Percentiles rank a stretch among this genome's conserved stretches.
Evolutionary conservation across 352 stramenopile genomes (phyloP).

Genomic region (Phytophthora fragariae): DNA sequence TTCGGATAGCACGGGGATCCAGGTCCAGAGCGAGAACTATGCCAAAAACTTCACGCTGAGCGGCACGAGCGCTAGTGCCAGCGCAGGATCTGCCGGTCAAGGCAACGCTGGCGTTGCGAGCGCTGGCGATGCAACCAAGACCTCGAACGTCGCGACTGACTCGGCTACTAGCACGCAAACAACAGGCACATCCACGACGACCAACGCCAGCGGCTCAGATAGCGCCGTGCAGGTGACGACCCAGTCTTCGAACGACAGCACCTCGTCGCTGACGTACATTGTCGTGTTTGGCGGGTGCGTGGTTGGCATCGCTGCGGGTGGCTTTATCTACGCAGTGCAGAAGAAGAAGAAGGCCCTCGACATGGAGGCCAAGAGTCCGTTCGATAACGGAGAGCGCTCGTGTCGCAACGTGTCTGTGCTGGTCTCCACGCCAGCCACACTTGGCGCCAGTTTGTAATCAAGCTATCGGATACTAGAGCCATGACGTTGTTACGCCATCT

Average conservation of each 20-base stretch:
- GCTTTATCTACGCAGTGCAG: conserved; percentile 56
- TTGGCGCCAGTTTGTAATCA: conserved; percentile 29
- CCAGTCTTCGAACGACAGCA: conserved; percentile 43
- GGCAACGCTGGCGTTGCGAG: conserved; percentile 32
- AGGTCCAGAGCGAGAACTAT: conserved; percentile 36
- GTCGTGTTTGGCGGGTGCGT: conserved; percentile 47
- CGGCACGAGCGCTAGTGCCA: conserved; percentile 29
- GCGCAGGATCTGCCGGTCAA: conserved; percentile 18
- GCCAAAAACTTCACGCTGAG: conserved; percentile 40
- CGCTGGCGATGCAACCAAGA: conserved; percentile 24
- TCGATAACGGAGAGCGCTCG: conserved; percentile 32
- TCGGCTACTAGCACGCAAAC: conserved; percentile 18
- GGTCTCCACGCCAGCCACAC: conserved; percentile 49
- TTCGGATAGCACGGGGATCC: conserved; percentile 20
- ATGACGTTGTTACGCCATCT: conserved; percentile 8
- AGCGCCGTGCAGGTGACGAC: conserved; percentile 53
- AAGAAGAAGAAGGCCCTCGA: conserved; percentile 63
- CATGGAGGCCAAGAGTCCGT: conserved; percentile 51
- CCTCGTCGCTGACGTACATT: conserved; percentile 42
- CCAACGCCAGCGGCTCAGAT: conserved; percentile 21
- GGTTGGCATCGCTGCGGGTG: conserved; percentile 44
- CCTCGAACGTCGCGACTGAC: conserved; percentile 13
- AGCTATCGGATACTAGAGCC: conserved; percentile 10
- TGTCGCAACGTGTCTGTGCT: conserved; percentile 47
- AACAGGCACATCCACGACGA: conserved; percentile 31